Evolutionary conservation across 352 stramenopile genomes (phyloP).

Genomic region (Phytopythium helicoides): DNA sequence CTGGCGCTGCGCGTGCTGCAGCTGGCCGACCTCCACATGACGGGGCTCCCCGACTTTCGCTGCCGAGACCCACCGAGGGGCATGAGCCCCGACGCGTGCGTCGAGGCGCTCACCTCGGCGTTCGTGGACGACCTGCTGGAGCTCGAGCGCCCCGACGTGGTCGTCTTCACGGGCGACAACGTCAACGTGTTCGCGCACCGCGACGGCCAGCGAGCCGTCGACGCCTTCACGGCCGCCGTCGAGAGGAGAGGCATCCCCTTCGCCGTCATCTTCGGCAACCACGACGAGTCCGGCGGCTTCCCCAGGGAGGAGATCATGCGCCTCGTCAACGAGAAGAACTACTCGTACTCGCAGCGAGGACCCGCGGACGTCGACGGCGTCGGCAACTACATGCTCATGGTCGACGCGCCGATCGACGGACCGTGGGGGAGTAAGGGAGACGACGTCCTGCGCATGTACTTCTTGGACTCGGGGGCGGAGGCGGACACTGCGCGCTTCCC

Average conservation of each 20-base stretch:
- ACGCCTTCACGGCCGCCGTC: constrained; percentile 27
- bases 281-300: constrained; percentile 53
- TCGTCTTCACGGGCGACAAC: constrained; percentile 67
- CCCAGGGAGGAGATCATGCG: constrained; percentile 36
- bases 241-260: constrained; percentile 48
- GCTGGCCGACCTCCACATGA: constrained; percentile 65
- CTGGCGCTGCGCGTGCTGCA: constrained; percentile 66
- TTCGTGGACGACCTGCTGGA: constrained; percentile 61
- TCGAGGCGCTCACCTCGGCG: constrained; percentile 40
- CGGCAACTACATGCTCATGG: constrained; percentile 60
- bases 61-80: constrained; percentile 29
- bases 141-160: constrained; percentile 58
- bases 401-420: constrained; percentile 36
- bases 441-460: constrained; percentile 68
- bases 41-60: constrained; percentile 26
- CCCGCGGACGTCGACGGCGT: constrained; percentile 45
- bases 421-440: constrained; percentile 28
- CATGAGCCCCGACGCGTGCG: constrained; percentile 29
- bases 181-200: constrained; percentile 25
- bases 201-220: constrained; percentile 34
- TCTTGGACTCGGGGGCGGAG: constrained; percentile 49
- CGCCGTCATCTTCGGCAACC: constrained; percentile 62
- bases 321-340: constrained; percentile 27
- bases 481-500: constrained; percentile 28
- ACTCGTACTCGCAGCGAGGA: constrained; percentile 49